Evolutionary conservation across 2,329 filamentous ascomycete genomes (phyloP), one percentile per base, ranked within the genome.

Genomic region (Pleomassaria siparia): DNA sequence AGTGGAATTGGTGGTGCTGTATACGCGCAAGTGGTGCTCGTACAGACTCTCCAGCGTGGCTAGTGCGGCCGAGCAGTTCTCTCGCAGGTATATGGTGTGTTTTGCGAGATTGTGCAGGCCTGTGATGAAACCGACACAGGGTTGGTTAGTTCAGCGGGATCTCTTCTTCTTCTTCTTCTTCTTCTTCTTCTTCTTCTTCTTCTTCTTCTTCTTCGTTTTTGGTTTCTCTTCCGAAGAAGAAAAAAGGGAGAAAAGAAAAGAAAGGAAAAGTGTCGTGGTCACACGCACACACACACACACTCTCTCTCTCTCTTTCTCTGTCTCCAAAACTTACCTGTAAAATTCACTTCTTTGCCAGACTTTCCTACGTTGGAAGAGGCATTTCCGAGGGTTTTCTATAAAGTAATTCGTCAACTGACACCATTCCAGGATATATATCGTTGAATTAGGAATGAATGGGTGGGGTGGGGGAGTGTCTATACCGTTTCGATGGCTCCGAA

Each of bases 91-190:
- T 11, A 69, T 70, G 29, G 60, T 55, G 40, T 74, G 66, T 47
- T 72, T 73, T 7, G 70, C 64, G n/a, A 73, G 59, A 35, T 68
- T 71, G 53, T 74, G 70, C 2, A 73, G 51, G n/a, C n/a, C n/a
- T n/a, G n/a, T n/a, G n/a, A n/a, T n/a, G n/a, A n/a, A n/a, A n/a
- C n/a, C n/a, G n/a, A n/a, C n/a, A n/a, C n/a, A n/a, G n/a, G n/a
- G n/a, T n/a, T n/a, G n/a, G n/a, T n/a, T n/a, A n/a, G n/a, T n/a
- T n/a, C n/a, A n/a, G n/a, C 1, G 53, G 60, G 1, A 63, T 55
- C 36, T 58, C 60, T 25, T 58, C 53, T 22, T 56, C 47, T 15
- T n/a, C n/a, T n/a, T n/a, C n/a, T n/a, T n/a, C n/a, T n/a, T n/a
- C n/a, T n/a, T n/a, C n/a, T n/a, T n/a, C n/a, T n/a, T n/a, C n/a